Conservation (phyloP, 2,329 filamentous ascomycete species). For the Venturia aucupariae region DNA sequence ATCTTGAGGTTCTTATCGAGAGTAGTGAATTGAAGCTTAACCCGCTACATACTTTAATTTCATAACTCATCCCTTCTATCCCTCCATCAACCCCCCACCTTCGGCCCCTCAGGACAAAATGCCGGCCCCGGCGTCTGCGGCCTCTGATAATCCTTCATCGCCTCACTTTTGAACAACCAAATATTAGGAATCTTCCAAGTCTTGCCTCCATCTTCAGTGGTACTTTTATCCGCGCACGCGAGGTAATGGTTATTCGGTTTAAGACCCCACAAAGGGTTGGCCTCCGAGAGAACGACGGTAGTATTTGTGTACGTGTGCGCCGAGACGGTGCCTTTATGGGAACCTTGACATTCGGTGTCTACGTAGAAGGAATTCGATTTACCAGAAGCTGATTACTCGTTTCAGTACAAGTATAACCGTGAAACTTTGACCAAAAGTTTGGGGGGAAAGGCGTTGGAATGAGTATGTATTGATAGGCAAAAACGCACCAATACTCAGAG, state of each 20-base stretch:
- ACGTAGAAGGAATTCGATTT: conserved; percentile 12
- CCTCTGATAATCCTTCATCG: conserved; percentile 5
- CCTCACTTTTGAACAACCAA: conserved; percentile 4
- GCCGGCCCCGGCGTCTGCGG: not conserved
- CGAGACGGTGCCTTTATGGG: conserved; percentile 4
- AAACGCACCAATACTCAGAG: not conserved
- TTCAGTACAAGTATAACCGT: too few species aligned
- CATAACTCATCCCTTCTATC: too few species aligned
- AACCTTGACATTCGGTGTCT: conserved; percentile 10
- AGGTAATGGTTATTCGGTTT: conserved; percentile 4
- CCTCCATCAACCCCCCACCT: not conserved
- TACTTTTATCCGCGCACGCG: conserved; percentile 2
- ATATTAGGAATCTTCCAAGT: conserved; percentile 9
- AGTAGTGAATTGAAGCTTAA: too few species aligned
- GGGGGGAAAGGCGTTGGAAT: too few species aligned
- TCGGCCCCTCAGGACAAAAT: not conserved
- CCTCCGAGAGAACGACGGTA: conserved; percentile 3
- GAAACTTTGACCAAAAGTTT: too few species aligned
- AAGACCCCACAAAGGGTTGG: not conserved
- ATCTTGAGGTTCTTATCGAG: too few species aligned
- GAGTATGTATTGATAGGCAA: too few species aligned
- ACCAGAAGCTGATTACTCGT: conserved; percentile 10
- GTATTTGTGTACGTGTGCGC: conserved; percentile 10
- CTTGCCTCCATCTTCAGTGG: conserved; percentile 8
- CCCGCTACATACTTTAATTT: too few species aligned